Conservation (phyloP, 2,329 filamentous ascomycete species). For the Nothophaeocryptopus gaeumannii region DNA sequence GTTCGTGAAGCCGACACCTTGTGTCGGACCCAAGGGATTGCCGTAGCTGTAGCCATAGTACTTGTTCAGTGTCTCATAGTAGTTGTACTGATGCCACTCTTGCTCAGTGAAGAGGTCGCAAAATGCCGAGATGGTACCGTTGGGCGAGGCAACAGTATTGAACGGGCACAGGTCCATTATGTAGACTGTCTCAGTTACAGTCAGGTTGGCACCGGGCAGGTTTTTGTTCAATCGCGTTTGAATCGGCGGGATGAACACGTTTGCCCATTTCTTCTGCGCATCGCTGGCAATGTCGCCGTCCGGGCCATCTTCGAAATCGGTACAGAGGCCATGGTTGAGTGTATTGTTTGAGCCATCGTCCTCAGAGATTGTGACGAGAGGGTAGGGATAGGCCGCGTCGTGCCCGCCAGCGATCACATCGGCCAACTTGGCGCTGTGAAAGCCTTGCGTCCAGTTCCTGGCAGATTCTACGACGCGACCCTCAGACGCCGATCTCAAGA, state of each 20-base stretch:
- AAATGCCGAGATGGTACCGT: constrained; percentile 62
- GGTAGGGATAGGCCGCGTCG: constrained; percentile 49
- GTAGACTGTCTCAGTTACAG: constrained; percentile 59
- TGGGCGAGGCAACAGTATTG: constrained; percentile 67
- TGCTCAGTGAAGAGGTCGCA: constrained; percentile 74
- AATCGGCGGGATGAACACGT: constrained; percentile 65
- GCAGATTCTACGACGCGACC: constrained; percentile 72
- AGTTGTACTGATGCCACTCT: constrained; percentile 78
- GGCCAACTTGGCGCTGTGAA: constrained; percentile 55
- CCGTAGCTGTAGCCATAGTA: constrained; percentile 80
- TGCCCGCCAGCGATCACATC: constrained; percentile 38
- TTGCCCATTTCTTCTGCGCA: constrained; percentile 58
- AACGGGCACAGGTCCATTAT: constrained; percentile 91
- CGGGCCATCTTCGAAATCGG: constrained; percentile 63
- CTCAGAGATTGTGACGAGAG: constrained; percentile 70
- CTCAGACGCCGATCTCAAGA: constrained; percentile 69
- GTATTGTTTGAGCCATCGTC: constrained; percentile 70
- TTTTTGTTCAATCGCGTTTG: constrained; percentile 65
- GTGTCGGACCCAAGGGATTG: constrained; percentile 74
- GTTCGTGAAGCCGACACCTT: constrained; percentile 84
- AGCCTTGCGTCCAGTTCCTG: constrained; percentile 71
- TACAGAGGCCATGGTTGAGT: constrained; percentile 70
- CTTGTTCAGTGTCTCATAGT: constrained; percentile 75
- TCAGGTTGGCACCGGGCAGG: constrained; percentile 66
- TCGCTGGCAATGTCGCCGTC: constrained; percentile 48